These are phyloP conservation scores for Nectriaceae sp. DNA, from an alignment of 2,329 filamentous ascomycete species.

Conservation along the genomic window DNA sequence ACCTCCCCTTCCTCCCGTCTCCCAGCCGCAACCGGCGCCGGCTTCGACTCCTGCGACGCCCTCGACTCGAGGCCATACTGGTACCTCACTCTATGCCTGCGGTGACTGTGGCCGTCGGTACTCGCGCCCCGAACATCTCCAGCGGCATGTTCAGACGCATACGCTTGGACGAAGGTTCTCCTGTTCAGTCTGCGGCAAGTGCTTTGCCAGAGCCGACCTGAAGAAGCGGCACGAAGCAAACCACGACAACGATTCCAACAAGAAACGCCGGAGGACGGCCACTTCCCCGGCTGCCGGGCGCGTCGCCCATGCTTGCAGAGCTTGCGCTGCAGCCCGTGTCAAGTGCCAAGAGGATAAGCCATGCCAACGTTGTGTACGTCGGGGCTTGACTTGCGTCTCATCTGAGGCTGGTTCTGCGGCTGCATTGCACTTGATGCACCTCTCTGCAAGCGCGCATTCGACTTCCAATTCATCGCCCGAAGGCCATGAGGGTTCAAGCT, in stretches of 20 bases:
- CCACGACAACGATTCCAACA: conserved; percentile 50
- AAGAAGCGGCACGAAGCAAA: conserved; percentile 54
- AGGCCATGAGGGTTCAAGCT: conserved; percentile 16
- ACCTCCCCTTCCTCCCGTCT: conserved; percentile 1
- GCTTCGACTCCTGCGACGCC: conserved; percentile 8
- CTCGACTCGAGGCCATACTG: conserved; percentile 23
- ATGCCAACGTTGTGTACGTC: conserved; percentile 51
- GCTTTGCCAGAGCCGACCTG: conserved; percentile 55
- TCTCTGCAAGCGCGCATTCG: conserved; percentile 40
- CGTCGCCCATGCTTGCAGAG: conserved; percentile 54
- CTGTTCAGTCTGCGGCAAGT: conserved; percentile 54
- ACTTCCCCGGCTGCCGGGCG: conserved; percentile 48
- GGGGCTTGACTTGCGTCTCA: conserved; percentile 47
- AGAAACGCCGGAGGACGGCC: conserved; percentile 49
- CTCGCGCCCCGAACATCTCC: conserved; percentile 55
- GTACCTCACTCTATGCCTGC: conserved; percentile 48
- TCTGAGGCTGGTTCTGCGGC: conserved; percentile 41
- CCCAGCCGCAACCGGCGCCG: conserved; percentile 5
- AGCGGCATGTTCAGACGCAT: conserved; percentile 53
- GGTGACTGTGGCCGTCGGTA: conserved; percentile 54
- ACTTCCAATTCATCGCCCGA: conserved; percentile 24
- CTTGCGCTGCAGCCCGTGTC: conserved; percentile 53
- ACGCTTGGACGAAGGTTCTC: conserved; percentile 52
- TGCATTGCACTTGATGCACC: conserved; percentile 46
- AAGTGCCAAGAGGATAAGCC: conserved; percentile 59